These are phyloP conservation scores for Elsinoe ampelina DNA, from an alignment of 2,329 filamentous ascomycete species.

Conservation along the genomic window DNA sequence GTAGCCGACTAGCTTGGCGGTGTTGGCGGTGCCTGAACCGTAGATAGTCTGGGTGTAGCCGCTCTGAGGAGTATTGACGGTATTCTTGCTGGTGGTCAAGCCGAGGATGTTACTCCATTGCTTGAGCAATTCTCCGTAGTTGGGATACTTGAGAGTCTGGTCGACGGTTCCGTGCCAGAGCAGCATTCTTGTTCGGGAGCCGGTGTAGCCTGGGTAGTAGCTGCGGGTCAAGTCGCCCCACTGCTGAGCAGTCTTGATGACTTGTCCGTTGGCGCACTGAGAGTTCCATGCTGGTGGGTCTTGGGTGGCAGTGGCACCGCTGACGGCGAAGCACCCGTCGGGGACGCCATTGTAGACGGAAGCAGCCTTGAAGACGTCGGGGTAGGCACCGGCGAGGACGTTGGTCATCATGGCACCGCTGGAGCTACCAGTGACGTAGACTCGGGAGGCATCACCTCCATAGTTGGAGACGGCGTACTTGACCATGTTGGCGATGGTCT, in stretches of 20 bases:
- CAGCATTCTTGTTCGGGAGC: constrained; percentile 46
- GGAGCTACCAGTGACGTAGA: constrained; percentile 47
- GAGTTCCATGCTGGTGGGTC: constrained; percentile 47
- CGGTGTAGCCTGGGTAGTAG: constrained; percentile 45
- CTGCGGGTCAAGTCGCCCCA: constrained; percentile 41
- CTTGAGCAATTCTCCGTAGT: no score
- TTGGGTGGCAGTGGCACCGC: constrained; percentile 20
- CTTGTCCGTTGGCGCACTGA: constrained; percentile 42
- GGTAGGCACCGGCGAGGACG: constrained; percentile 44
- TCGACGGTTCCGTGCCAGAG: constrained; percentile 50
- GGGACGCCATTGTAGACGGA: constrained; percentile 45
- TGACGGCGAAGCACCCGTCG: constrained; percentile 28
- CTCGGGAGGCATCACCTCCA: constrained; percentile 40
- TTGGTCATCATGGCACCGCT: constrained; percentile 51
- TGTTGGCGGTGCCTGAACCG: no score
- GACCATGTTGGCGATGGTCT: constrained; percentile 52
- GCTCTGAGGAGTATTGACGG: no score
- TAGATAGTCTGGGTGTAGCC: no score
- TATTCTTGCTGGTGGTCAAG: no score
- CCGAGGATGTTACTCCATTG: no score
- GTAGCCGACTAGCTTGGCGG: no score
- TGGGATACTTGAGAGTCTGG: background rate
- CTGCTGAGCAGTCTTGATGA: constrained; percentile 36
- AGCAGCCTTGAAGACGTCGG: constrained; percentile 44
- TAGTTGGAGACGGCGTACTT: constrained; percentile 46